phyloP scores from a whole-genome alignment of 1,139 yeast species.

The Magnusiomyces tetraspermus region DNA sequence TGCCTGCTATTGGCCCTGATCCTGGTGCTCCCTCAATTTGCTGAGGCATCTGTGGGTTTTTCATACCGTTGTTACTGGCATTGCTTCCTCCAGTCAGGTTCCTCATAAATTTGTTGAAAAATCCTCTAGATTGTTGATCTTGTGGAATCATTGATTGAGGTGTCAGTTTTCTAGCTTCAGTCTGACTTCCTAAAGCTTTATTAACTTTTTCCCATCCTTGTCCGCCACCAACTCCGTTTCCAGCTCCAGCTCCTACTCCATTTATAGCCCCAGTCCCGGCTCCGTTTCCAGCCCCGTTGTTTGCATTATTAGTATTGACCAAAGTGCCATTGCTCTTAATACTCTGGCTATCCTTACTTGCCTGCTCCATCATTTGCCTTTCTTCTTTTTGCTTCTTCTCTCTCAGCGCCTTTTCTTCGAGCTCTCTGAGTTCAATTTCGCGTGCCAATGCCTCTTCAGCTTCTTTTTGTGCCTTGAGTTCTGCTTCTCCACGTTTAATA shows the following conservation, averaged over 20 bases:
- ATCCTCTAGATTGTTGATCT: not conserved
- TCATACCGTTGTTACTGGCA: not conserved
- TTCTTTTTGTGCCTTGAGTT: slow-evolving; percentile 17
- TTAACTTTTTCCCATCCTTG: slow-evolving; percentile 6
- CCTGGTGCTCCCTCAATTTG: not conserved
- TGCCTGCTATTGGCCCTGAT: too few relatives aligned
- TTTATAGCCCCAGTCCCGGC: not conserved
- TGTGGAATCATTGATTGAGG: not conserved
- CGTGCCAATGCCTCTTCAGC: slow-evolving; percentile 8
- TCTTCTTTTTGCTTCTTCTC: slow-evolving; percentile 10
- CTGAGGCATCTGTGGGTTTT: not conserved
- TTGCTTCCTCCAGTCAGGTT: not conserved
- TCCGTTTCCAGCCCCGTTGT: not conserved
- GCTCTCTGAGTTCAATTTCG: slow-evolving; percentile 10
- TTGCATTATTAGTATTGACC: not conserved
- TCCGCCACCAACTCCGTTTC: not conserved
- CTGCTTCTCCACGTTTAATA: slow-evolving; percentile 21
- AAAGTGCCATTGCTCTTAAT: too few relatives aligned
- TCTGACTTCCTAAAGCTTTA: not conserved
- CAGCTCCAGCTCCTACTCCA: not conserved
- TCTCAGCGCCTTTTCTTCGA: slow-evolving; percentile 8
- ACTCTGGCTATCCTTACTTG: not conserved
- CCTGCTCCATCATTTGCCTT: not conserved
- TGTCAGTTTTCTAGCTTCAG: not conserved
- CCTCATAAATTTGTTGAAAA: not conserved